Evolutionary conservation across 2,329 filamentous ascomycete species (phyloP), one percentile per base, ranked within the genome.

Genomic region (Beauveria sp.): DNA sequence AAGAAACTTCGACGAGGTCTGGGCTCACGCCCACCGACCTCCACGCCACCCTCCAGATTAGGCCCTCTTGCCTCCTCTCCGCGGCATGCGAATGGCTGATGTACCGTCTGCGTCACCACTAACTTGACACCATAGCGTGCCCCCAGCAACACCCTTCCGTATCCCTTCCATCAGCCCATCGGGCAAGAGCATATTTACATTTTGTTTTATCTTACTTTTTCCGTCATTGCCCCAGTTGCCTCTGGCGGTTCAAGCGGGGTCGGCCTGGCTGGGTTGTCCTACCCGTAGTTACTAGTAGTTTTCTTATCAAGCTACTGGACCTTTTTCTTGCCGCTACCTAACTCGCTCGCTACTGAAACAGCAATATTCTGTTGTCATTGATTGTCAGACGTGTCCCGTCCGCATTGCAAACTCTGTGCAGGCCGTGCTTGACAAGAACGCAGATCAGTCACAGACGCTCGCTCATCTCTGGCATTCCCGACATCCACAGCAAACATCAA

Each of bases 1-100:
- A 59, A 58, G 46, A 50, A 59, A 59, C 57, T 43, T 59, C 38
- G 47, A 52, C 47, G 43, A 24, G 56, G 47, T 52, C 47, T 59
- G 47, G 47, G 57, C 57, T 14, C 57, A 59, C 57, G 47, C 57
- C 57, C 47, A 30, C 9, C 14, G 10, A 7, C 14, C n/a, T 51
- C 47, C 47, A 59, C 57, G 57, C 57, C 57, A 34, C 47, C 47
- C 57, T 59, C 57, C 57, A 59, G n/a, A 59, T 52, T 52, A 30
- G 57, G 46, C 12, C 45, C 57, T 59, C 30, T 24, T 24, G 34
- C n/a, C 47, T 51, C 47, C 34, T 38, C 20, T 52, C 57, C 26
- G 38, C 57, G 26, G 57, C 47, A 51, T n/a, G 26, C 57, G 24
- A 59, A 59, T 59, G 57, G 57, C 34, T 59, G 47, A 34, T 45